Conservation (phyloP, 106 monocot genomes). For the Platanthera zijinensis region DNA sequence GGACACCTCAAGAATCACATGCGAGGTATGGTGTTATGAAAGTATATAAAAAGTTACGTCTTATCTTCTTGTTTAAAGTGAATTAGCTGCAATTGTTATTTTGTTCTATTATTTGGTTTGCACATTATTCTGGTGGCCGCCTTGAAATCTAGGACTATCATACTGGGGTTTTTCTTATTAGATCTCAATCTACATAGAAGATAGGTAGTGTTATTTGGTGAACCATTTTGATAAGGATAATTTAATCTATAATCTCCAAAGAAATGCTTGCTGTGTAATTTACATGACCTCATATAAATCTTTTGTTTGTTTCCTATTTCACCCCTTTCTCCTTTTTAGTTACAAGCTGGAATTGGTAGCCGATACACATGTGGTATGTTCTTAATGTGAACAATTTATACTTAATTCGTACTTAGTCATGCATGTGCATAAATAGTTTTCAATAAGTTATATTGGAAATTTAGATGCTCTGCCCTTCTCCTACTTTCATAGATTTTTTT, state of each 20-base stretch:
- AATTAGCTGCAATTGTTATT: not conserved
- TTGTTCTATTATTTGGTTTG: not conserved
- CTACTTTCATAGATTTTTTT: not conserved
- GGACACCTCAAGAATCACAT: constrained; percentile 69
- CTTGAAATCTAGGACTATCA: not conserved
- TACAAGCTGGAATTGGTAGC: not conserved
- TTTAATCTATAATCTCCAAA: not conserved
- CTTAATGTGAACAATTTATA: not conserved
- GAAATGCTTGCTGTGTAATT: not conserved
- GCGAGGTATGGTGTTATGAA: constrained; percentile 51
- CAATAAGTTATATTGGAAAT: not conserved
- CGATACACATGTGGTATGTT: not conserved
- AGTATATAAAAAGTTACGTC: not conserved
- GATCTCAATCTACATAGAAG: not conserved
- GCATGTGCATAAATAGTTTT: not conserved
- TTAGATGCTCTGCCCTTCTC: not conserved
- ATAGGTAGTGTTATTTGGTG: not conserved
- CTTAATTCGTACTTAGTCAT: not conserved
- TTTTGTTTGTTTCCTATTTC: not conserved
- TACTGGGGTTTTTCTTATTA: not conserved
- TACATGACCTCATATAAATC: not conserved
- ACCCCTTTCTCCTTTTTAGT: not conserved
- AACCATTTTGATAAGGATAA: not conserved
- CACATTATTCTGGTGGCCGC: not conserved
- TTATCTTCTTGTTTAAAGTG: not conserved